Conservation (phyloP, 2,329 filamentous ascomycete genomes). For the Aspergillus luchuensis region DNA sequence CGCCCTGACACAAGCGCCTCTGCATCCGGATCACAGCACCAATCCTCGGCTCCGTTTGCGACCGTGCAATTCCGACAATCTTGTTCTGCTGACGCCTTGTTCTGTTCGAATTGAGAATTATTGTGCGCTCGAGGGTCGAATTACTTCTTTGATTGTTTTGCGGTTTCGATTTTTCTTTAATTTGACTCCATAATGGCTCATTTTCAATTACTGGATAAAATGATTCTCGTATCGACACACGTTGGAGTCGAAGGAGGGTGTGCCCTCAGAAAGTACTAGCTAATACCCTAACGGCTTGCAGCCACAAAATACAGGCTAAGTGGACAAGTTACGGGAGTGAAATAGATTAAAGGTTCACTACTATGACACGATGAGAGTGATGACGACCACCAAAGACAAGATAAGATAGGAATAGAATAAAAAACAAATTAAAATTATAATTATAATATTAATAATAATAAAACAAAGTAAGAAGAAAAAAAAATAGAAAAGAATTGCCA, state of each 20-base stretch:
- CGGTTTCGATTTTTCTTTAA: background rate
- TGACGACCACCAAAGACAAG: background rate
- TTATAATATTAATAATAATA: too few species aligned
- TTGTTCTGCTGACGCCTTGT: slow-evolving; percentile 2
- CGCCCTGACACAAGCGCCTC: slow-evolving; percentile 24
- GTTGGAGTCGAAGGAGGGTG: too few species aligned
- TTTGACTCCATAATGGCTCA: background rate
- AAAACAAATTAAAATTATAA: background rate
- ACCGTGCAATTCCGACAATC: slow-evolving; percentile 17
- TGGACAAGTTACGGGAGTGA: too few species aligned
- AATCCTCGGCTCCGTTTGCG: slow-evolving; percentile 18
- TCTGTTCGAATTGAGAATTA: background rate
- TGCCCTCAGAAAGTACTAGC: too few species aligned
- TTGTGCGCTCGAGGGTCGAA: background rate
- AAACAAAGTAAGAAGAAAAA: too few species aligned
- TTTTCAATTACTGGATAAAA: background rate
- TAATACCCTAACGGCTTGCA: too few species aligned
- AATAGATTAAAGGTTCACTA: too few species aligned
- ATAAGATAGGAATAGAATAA: background rate
- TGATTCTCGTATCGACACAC: too few species aligned
- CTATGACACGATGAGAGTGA: background rate
- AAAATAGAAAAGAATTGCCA: background rate
- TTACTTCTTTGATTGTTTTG: too few species aligned
- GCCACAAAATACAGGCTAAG: too few species aligned
- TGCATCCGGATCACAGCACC: slow-evolving; percentile 22